A percentile compares a stretch with the other conserved stretches of the same genome.
phyloP scores from a whole-genome alignment of 2,329 filamentous ascomycete species.

The Aspergillus sp. region DNA sequence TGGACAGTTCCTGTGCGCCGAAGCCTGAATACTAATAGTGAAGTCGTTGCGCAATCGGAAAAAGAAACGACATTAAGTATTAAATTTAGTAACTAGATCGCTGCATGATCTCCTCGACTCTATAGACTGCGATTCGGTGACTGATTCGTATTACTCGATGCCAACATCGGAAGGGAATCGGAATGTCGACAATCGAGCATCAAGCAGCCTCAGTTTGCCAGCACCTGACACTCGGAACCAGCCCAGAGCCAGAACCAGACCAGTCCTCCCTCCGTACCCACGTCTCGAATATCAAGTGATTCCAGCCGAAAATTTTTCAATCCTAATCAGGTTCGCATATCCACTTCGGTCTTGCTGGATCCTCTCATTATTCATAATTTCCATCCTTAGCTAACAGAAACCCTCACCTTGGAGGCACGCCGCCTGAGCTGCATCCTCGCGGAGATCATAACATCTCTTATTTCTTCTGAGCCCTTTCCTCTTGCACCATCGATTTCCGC shows the following conservation, averaged over 20 bases:
- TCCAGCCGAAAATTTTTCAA: background rate
- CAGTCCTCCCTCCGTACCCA: background rate
- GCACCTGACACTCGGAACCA: background rate
- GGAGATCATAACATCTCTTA: slow-evolving; percentile 9
- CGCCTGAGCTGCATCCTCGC: background rate
- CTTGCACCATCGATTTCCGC: slow-evolving; percentile 23
- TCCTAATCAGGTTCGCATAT: background rate
- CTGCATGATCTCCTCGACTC: background rate
- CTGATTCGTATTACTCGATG: background rate
- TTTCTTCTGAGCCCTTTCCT: slow-evolving; percentile 2
- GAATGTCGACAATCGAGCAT: background rate
- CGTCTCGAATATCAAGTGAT: background rate
- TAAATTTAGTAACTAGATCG: background rate
- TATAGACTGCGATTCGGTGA: background rate
- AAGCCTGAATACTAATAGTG: background rate
- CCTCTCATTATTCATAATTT: slow-evolving; percentile 18
- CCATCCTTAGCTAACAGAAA: slow-evolving; percentile 18
- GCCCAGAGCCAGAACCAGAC: background rate
- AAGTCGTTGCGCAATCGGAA: background rate
- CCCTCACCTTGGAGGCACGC: slow-evolving; percentile 12
- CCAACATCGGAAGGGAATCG: background rate
- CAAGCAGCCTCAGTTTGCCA: background rate
- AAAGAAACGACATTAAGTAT: background rate
- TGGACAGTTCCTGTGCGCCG: no score
- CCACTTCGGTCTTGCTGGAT: slow-evolving; percentile 8